Evolutionary conservation across 192 early-diverging fungal species (phyloP).

Genomic region (Coemansia asiatica): DNA sequence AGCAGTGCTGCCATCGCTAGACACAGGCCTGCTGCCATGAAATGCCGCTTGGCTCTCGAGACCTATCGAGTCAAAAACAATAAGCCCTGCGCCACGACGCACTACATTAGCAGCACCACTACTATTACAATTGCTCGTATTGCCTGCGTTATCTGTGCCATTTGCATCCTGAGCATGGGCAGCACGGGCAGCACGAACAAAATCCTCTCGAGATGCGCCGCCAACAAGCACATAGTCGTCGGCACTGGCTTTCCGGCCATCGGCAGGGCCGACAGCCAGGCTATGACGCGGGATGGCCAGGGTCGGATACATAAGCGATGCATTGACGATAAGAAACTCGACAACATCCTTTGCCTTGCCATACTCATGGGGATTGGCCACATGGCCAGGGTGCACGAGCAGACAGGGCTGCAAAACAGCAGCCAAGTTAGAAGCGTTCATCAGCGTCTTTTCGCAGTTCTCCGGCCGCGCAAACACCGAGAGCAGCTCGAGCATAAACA

Average conservation of each 20-base stretch:
- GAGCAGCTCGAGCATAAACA: slow-evolving; percentile 71
- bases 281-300: not conserved
- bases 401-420: slow-evolving; percentile 76
- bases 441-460: slow-evolving; percentile 60
- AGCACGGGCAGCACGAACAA: no score
- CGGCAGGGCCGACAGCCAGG: not conserved
- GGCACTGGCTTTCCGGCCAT: not conserved
- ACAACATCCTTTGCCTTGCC: slow-evolving; percentile 72
- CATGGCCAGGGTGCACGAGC: slow-evolving; percentile 70
- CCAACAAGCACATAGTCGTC: slow-evolving; percentile 13
- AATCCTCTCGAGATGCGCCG: not conserved
- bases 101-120: not conserved
- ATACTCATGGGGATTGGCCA: slow-evolving; percentile 71
- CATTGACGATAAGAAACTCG: slow-evolving; percentile 68
- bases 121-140: not conserved
- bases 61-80: slow-evolving; percentile 19
- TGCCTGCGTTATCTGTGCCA: not conserved
- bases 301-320: slow-evolving; percentile 24
- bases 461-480: slow-evolving; percentile 39
- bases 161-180: not conserved
- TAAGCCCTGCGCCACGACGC: slow-evolving; percentile 25
- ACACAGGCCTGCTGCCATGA: slow-evolving; percentile 7
- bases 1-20: slow-evolving; percentile 36
- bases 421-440: slow-evolving; percentile 74
- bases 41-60: slow-evolving; percentile 7